phyloP scores from a whole-genome alignment of 2,329 filamentous ascomycete genomes.

The Monosporascus sp. region DNA sequence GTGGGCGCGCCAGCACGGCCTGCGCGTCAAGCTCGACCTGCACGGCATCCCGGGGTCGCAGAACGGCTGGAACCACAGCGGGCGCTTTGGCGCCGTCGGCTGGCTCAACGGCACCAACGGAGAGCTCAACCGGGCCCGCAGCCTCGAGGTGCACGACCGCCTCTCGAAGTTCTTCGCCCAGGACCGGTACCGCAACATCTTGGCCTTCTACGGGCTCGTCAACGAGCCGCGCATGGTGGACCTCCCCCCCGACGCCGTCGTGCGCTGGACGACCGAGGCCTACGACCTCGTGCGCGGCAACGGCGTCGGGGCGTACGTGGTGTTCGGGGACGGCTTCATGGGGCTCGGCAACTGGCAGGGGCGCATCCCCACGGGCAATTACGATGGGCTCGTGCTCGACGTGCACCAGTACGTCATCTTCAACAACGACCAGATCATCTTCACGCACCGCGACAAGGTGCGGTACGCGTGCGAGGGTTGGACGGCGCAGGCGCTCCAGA shows the following conservation, averaged over 20 bases:
- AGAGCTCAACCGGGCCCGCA: slow-evolving; percentile 68
- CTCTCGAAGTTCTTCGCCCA: slow-evolving; percentile 92
- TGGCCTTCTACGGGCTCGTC: slow-evolving; percentile 87
- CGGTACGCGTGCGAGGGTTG: slow-evolving; percentile 83
- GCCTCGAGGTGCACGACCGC: slow-evolving; percentile 80
- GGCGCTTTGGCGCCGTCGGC: slow-evolving; percentile 69
- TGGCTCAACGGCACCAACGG: slow-evolving; percentile 94
- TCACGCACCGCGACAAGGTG: slow-evolving; percentile 77
- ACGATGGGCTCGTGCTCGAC: slow-evolving; percentile 77
- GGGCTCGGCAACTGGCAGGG: slow-evolving; percentile 89
- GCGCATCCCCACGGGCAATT: slow-evolving; percentile 54
- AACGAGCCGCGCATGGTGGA: slow-evolving; percentile 90
- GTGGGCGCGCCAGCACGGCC: slow-evolving; percentile 85
- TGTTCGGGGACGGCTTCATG: slow-evolving; percentile 94
- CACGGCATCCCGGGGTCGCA: slow-evolving; percentile 91
- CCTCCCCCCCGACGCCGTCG: slow-evolving; percentile 60
- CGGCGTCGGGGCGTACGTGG: slow-evolving; percentile 65
- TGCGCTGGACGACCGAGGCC: slow-evolving; percentile 74
- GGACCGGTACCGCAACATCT: slow-evolving; percentile 83
- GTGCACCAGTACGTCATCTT: slow-evolving; percentile 99
- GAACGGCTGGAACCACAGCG: slow-evolving; percentile 97
- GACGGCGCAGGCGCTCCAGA: slow-evolving; percentile 70
- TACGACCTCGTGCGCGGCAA: slow-evolving; percentile 70
- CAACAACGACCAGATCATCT: slow-evolving; percentile 79
- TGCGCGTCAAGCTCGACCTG: slow-evolving; percentile 88